Conservation (phyloP, 345 rosid genomes). For the Rhodomyrtus tomentosa region DNA sequence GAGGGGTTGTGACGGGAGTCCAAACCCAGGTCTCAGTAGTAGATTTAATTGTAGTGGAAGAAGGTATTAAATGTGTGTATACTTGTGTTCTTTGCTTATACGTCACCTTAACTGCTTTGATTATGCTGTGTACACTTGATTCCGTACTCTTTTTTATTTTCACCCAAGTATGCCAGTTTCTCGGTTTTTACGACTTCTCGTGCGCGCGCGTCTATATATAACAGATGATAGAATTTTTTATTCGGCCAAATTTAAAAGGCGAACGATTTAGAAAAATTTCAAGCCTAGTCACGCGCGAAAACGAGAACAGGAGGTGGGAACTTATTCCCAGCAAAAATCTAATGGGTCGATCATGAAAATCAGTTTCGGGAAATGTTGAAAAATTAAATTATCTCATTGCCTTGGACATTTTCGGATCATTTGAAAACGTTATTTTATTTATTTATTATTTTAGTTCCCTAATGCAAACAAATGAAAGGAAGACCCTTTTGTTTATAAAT, state of each 20-base stretch:
- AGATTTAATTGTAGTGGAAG: background rate
- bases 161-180: background rate
- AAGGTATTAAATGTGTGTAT: background rate
- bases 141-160: background rate
- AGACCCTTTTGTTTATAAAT: background rate
- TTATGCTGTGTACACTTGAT: background rate
- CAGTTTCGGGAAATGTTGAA: background rate
- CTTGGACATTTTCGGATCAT: background rate
- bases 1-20: background rate
- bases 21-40: background rate
- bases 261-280: background rate
- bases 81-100: background rate
- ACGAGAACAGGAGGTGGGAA: background rate
- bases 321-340: too few species aligned
- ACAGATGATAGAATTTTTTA: background rate
- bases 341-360: background rate
- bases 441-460: background rate
- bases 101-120: background rate
- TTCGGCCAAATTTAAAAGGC: background rate
- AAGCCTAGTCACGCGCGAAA: background rate
- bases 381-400: background rate
- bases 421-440: background rate
- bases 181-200: background rate
- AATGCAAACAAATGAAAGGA: background rate
- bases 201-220: too few species aligned